Evolutionary conservation across 1,284 basidiomycete genomes (phyloP).

Genomic region (Dichomitus squalens): DNA sequence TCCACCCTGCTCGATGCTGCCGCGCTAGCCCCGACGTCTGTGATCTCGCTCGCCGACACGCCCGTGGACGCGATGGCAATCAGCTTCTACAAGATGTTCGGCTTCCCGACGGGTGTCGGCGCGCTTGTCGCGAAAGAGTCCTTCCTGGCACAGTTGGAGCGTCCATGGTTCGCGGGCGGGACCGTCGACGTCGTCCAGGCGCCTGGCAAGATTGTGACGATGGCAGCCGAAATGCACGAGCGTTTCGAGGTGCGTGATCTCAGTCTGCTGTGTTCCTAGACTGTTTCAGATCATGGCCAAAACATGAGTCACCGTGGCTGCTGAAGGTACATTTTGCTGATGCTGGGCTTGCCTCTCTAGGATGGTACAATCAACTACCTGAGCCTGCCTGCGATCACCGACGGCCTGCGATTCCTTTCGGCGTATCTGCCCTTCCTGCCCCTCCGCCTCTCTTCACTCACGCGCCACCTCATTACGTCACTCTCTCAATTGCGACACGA

Average conservation of each 20-base stretch:
- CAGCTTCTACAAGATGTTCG: slow-evolving; percentile 90
- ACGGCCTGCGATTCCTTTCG: slow-evolving; percentile 73
- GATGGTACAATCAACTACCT: slow-evolving; percentile 85
- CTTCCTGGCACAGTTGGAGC: slow-evolving; percentile 58
- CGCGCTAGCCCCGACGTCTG: slow-evolving; percentile 73
- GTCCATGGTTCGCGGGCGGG: slow-evolving; percentile 86
- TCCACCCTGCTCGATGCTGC: slow-evolving; percentile 77
- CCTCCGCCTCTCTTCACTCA: slow-evolving; percentile 67
- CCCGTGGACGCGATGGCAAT: slow-evolving; percentile 81
- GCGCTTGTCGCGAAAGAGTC: slow-evolving; percentile 75
- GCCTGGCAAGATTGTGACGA: slow-evolving; percentile 67
- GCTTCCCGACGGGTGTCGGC: slow-evolving; percentile 84
- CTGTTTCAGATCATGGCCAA: too few relatives aligned
- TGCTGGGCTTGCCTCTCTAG: slow-evolving; percentile 38
- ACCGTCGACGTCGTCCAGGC: slow-evolving; percentile 82
- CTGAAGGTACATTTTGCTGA: not conserved
- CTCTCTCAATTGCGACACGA: slow-evolving; percentile 62
- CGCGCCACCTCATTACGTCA: slow-evolving; percentile 51
- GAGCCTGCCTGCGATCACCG: slow-evolving; percentile 71
- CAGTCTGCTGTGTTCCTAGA: not conserved
- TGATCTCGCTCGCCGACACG: slow-evolving; percentile 62
- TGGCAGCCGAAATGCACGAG: slow-evolving; percentile 61
- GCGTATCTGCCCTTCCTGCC: slow-evolving; percentile 77
- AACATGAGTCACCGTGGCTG: not conserved
- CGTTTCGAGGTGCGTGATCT: slow-evolving; percentile 66